Base-by-base conservation (phyloP, 108 stramenopile species). In the Skeletonema costatum region DNA sequence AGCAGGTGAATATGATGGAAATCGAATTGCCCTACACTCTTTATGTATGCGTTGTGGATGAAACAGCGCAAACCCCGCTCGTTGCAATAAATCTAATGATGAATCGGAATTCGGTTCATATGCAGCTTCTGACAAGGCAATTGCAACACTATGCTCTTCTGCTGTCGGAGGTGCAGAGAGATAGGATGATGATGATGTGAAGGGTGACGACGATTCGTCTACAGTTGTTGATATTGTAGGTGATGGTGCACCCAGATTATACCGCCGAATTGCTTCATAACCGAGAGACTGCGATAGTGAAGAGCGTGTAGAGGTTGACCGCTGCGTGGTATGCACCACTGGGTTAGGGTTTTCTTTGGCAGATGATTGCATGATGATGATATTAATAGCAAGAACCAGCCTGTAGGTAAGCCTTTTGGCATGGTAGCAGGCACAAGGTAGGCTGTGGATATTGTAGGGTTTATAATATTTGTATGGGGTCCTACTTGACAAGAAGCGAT, bases 281-380 rank as follows among this genome's bases (percentile, higher is more conserved):
- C 82, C 82, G 19, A 83, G 61, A 50, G 46, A 41, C 19, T 59
- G 64, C 2, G 53, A 82, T 29, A 68, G 14, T 36, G 41, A 7
- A 14, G 53, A 64, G 30, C 67, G 66, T 58, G 71, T 68, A n/a
- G 69, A 29, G 32, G 75, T 69, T 5, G 66, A 63, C 7, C 38
- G 19, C 36, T 83, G 75, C 29, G 76, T 76, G 71, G 70, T 69
- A 60, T 51, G 50, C 19, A 51, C 50, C 50, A 51, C 50, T 51
- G 82, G 82, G 39, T 83, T 83, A 36, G 82, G 82, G 68, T 83
- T 83, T 72, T 83, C 82, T 10, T 72, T 76, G 50, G 19, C 50
- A 21, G 44, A 14, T 0, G 50, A 51, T 68, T 76, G 51, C 70
- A 69, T 74, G 41, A 25, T 42, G 11, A 25, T 31, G 59, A 0